phyloP scores from a whole-genome alignment of 225 moss, liverwort and hornwort genomes.

The Bryoerythrophyllum caledonicum region DNA sequence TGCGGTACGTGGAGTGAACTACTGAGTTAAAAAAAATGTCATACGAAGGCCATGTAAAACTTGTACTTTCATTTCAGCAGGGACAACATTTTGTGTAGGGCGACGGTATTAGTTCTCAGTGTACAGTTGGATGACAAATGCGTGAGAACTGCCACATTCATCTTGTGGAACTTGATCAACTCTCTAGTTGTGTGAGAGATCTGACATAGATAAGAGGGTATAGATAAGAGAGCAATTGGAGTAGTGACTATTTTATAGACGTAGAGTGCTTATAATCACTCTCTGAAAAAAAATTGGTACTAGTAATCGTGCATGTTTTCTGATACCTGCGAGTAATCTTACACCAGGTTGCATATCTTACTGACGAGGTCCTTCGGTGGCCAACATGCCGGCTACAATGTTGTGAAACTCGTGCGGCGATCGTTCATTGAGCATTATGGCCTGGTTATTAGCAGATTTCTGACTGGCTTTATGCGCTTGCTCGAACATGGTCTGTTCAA shows the following conservation, averaged over 20 bases:
- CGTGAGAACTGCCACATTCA: no score
- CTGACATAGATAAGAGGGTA: not conserved
- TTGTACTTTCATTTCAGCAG: not conserved
- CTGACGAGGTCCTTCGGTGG: not conserved
- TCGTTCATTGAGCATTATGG: not conserved
- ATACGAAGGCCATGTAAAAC: not conserved
- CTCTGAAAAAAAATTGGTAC: no score
- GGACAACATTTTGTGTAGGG: not conserved
- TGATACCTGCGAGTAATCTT: not conserved
- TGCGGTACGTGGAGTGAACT: conserved; percentile 19
- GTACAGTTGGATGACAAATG: not conserved
- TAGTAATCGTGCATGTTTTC: no score
- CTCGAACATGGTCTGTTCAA: conserved; percentile 3
- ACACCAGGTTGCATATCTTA: not conserved
- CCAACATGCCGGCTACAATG: not conserved
- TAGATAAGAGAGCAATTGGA: not conserved
- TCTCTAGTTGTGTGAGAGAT: not conserved
- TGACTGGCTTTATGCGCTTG: not conserved
- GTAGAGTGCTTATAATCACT: not conserved
- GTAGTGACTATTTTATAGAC: not conserved
- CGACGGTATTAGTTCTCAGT: not conserved
- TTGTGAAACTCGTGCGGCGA: not conserved
- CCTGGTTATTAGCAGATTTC: not conserved
- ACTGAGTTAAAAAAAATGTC: not conserved
- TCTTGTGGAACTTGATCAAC: not conserved